Evolutionary conservation across 2,329 filamentous ascomycete genomes (phyloP), one percentile per base, ranked within the genome.

Genomic region (Dactylellina cionopaga): DNA sequence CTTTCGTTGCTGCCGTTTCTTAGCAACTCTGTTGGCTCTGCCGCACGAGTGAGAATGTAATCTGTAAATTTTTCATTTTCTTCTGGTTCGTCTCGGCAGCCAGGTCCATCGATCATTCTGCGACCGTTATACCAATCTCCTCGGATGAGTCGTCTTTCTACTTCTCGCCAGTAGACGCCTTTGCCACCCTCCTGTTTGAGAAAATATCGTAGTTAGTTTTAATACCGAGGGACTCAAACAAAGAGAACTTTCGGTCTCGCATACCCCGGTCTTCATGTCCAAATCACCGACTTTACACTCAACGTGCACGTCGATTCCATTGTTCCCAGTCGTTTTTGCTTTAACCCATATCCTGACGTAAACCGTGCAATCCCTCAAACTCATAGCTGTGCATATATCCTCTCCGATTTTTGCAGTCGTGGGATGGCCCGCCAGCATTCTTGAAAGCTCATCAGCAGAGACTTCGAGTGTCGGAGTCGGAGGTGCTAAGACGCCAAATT

Each of bases 321-420:
- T 68, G 6, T 70, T 64, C n/a, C 74, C 64, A 13, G 59, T 39
- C 24, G 62, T 51, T n/a, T 76, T 71, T 9, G 76, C 65, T 22
- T 58, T 59, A 17, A 64, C 56, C 76, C 75, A 77, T 37, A 77
- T 66, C 47, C 76, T 75, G 47, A 77, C 39, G 29, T 76, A 77
- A n/a, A 77, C 51, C 19, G 75, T 76, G 49, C 76, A 77, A 64
- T 77, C 76, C 39, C 76, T 69, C 19, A 77, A 37, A 31, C 75
- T 77, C 76, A 77, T 76, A 4, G 76, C 76, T 1, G 74, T 76
- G 62, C 76, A 76, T 15, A 77, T 75, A 58, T 77, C 75, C 13
- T 74, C 73, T 1, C 59, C 64, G 24, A 58, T 55, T 39, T 74
- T 65, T 5, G 64, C 64, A 4, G 60, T 73, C 13, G 68, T 73